Evolutionary conservation across 306 rosid genomes (phyloP).

Genomic region (Vigna mungo): DNA sequence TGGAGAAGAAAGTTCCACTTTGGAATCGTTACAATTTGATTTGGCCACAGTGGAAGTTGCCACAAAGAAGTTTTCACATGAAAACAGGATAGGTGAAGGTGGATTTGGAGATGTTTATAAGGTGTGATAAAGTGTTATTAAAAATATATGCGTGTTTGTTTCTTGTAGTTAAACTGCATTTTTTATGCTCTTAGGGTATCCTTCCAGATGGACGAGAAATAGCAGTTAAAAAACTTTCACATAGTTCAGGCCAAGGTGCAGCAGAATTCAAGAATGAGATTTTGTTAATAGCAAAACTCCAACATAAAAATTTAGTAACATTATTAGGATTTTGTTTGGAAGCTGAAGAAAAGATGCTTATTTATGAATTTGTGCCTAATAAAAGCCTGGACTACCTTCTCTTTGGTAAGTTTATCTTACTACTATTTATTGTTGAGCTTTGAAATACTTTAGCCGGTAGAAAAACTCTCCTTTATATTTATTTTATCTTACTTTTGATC

Average conservation of each 20-base stretch:
- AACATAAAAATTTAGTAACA: slow-evolving; percentile 33
- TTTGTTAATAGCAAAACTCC: slow-evolving; percentile 26
- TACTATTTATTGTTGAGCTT: background rate
- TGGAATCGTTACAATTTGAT: slow-evolving; percentile 47
- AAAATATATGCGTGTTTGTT: background rate
- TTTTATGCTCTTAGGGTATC: slow-evolving; percentile 46
- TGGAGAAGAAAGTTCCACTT: slow-evolving; percentile 39
- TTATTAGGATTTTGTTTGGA: slow-evolving; percentile 28
- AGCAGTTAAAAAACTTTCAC: slow-evolving; percentile 46
- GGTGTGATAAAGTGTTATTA: background rate
- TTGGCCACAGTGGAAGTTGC: slow-evolving; percentile 55
- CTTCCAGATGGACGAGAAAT: slow-evolving; percentile 47
- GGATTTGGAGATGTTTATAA: slow-evolving; percentile 61
- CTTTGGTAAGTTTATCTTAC: slow-evolving; percentile 3
- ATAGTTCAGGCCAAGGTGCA: slow-evolving; percentile 36
- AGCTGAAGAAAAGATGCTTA: slow-evolving; percentile 26
- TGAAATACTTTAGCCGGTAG: too few species aligned
- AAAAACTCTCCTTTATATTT: background rate
- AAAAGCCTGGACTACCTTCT: slow-evolving; percentile 27
- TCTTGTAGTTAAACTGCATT: background rate
- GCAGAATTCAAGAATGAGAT: slow-evolving; percentile 40
- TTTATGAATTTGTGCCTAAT: slow-evolving; percentile 26
- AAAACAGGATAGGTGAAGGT: slow-evolving; percentile 58
- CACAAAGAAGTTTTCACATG: slow-evolving; percentile 18
- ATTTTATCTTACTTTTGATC: background rate